Evolutionary conservation across 768 basidiomycete species (phyloP), one percentile per base, ranked within the genome.

Genomic region (Calocera viscosa): DNA sequence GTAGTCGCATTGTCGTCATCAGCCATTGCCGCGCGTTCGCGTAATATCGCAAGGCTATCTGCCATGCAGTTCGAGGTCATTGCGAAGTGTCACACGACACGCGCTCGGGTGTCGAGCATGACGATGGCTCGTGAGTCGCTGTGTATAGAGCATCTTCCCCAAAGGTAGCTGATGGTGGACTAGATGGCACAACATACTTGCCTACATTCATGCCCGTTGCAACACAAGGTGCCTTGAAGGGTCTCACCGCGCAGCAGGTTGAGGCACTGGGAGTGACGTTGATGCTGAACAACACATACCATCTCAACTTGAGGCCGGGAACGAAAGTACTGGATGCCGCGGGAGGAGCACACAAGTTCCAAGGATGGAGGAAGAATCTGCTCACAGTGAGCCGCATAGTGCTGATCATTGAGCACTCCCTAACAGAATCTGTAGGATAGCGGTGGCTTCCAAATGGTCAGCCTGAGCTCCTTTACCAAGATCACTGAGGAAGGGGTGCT

Each of bases 201-300:
- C 91, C 91, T 1, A 91, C 91, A 0, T 94, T 94, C 72, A 94
- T 94, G 92, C 92, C 91, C 1, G 91, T 94, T 10, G 91, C 91
- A 1, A 94, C 92, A 2, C 92, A 94, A 73, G 91, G 88, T 19
- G 89, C 91, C 5, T 91, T 94, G 73, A 95, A 95, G 76, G 91
- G 91, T 2, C 77, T 94, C n/a, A 91, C 91, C 3, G 77, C 90
- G 22, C 87, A 90, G 68, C 90, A 94, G 76, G 85, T 89, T 40
- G 89, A 93, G 73, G 80, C 86, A 1, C 81, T 93, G 0, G 71
- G 70, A 38, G 81, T 93, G 49, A 89, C 88, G 0, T 81, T 94
- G 66, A 88, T 93, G 40, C 79, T 94, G 64, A 94, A 94, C 74
- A 94, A 94, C 75, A 91, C 91, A 0, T 94, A 93, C 73, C 92